Conservation (phyloP, 148 eudicot species). For the Rhododendron griersonianum region DNA sequence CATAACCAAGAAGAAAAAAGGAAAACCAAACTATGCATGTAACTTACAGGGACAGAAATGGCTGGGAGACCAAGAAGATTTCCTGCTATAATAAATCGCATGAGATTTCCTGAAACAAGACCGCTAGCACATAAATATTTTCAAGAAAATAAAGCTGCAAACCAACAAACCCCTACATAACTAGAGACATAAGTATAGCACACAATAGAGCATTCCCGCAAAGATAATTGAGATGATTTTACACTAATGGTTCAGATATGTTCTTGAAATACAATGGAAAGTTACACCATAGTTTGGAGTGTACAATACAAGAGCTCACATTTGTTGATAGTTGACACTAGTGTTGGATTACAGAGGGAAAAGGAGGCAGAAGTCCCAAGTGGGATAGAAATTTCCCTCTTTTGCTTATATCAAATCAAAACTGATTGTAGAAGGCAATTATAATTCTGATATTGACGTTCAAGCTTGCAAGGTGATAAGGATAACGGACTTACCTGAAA, state of each 20-base stretch:
- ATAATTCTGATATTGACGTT: not conserved
- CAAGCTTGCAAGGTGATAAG: not conserved
- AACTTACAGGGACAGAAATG: conserved; percentile 79
- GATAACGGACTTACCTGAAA: conserved; percentile 53
- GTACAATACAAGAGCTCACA: not conserved
- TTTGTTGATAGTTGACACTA: not conserved
- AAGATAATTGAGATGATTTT: not conserved
- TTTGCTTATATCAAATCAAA: not conserved
- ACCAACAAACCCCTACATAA: not conserved
- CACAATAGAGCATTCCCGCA: not conserved
- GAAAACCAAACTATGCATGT: not conserved
- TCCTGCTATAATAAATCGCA: conserved; percentile 76
- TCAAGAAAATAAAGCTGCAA: not conserved
- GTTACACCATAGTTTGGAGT: not conserved
- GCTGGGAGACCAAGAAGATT: conserved; percentile 98
- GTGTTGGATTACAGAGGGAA: not conserved
- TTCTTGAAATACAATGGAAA: not conserved
- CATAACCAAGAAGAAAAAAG: not conserved
- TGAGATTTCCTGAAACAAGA: conserved; percentile 60
- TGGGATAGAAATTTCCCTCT: not conserved
- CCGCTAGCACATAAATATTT: not conserved
- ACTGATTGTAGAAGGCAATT: not conserved
- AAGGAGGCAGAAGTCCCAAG: not conserved
- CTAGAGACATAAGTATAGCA: not conserved
- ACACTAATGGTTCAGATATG: not conserved